These are phyloP conservation scores for Podospora australis DNA, from an alignment of 495 filamentous ascomycete genomes.

Conservation along the genomic window DNA sequence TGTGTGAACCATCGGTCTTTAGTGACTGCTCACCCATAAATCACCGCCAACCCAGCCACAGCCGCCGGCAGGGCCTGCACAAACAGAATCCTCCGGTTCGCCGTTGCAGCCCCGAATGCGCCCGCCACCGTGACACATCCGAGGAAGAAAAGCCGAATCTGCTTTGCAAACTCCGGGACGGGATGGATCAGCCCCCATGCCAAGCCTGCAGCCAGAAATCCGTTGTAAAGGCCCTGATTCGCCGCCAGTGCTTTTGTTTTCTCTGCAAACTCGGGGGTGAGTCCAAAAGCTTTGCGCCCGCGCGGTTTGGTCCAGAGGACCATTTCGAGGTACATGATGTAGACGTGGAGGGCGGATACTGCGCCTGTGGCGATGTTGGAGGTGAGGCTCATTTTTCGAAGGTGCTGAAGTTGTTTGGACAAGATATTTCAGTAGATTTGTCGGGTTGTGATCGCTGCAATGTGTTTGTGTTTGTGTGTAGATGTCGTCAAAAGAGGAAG, in stretches of 20 bases:
- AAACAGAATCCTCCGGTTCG: conserved; percentile 18
- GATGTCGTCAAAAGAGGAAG: too few species aligned
- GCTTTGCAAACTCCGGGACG: conserved; percentile 18
- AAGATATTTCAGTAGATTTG: too few species aligned
- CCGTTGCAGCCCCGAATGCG: conserved; percentile 24
- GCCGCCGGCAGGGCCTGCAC: conserved; percentile 25
- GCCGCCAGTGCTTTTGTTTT: conserved; percentile 23
- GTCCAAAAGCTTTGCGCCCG: conserved; percentile 24
- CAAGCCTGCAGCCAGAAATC: conserved; percentile 30
- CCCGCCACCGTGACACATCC: conserved; percentile 28
- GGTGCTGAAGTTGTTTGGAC: not conserved
- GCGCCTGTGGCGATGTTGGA: conserved; percentile 14
- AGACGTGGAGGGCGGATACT: conserved; percentile 23
- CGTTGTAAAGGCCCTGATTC: conserved; percentile 35
- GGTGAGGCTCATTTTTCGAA: conserved; percentile 23
- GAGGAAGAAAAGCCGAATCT: conserved; percentile 28
- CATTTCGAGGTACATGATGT: conserved; percentile 29
- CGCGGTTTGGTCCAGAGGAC: conserved; percentile 28
- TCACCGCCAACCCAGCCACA: not conserved
- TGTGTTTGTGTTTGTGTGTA: too few species aligned
- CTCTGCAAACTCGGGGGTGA: conserved; percentile 22
- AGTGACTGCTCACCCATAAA: too few species aligned
- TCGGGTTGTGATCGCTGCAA: too few species aligned
- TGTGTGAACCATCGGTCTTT: too few species aligned
- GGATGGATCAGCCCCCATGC: conserved; percentile 24